phyloP scores from a whole-genome alignment of 202 grass and related monocot genomes.

The Panicum hallii region DNA sequence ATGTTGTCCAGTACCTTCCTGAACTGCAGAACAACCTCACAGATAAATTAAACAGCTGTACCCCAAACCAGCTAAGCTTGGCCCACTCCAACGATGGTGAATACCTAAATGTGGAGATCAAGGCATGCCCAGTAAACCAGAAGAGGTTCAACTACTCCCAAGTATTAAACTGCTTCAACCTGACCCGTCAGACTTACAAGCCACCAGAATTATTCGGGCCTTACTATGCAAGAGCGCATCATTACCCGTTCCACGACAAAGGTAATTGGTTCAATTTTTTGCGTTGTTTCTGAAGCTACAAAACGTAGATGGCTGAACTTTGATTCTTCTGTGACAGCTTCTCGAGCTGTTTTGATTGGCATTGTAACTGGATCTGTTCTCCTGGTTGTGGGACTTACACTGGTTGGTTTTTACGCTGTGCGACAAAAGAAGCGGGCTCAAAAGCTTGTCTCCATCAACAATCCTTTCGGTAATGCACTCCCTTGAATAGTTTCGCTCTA shows the following conservation, averaged over 20 bases:
- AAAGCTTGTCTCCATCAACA: slow-evolving; percentile 51
- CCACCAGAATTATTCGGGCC: slow-evolving; percentile 51
- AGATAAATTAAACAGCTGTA: neutral
- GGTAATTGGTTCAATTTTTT: slow-evolving; percentile 17
- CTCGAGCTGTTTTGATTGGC: slow-evolving; percentile 58
- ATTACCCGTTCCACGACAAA: slow-evolving; percentile 52
- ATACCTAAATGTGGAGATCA: slow-evolving; percentile 62
- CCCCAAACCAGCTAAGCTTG: slow-evolving; percentile 19
- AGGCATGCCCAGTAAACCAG: slow-evolving; percentile 49
- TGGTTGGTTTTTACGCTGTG: slow-evolving; percentile 57
- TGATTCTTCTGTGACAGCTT: slow-evolving; percentile 43
- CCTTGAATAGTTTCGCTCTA: neutral
- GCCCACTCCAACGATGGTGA: neutral
- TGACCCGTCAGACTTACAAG: slow-evolving; percentile 55
- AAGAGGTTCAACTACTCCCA: slow-evolving; percentile 65
- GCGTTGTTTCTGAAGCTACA: neutral
- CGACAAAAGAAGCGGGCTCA: slow-evolving; percentile 62
- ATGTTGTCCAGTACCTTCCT: neutral
- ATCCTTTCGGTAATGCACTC: slow-evolving; percentile 83
- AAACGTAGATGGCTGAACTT: slow-evolving; percentile 17
- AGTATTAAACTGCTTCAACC: slow-evolving; percentile 71
- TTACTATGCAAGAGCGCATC: slow-evolving; percentile 44
- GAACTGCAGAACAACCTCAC: neutral
- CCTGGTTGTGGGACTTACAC: slow-evolving; percentile 45
- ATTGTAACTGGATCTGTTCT: slow-evolving; percentile 51